phyloP scores from a whole-genome alignment of 805 yeast species.

The Lipomyces lipofer region DNA sequence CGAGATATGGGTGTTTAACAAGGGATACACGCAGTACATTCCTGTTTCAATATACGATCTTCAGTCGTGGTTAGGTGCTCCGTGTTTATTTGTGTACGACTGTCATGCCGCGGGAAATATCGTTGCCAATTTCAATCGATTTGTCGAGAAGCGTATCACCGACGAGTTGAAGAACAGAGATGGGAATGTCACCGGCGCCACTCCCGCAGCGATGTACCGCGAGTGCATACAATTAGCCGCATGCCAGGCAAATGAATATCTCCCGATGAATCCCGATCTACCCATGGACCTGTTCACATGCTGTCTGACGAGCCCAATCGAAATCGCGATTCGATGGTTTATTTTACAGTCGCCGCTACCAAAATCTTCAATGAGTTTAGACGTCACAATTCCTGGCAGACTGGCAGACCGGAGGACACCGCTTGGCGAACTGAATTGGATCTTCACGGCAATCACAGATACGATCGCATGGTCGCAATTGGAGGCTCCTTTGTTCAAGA shows the following conservation, averaged over 20 bases:
- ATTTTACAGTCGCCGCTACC: constrained; percentile 61
- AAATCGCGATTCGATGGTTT: constrained; percentile 88
- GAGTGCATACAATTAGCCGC: constrained; percentile 95
- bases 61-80: constrained; percentile 98
- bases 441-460: constrained; percentile 95
- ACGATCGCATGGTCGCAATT: constrained; percentile 96
- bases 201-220: constrained; percentile 62
- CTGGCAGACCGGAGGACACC: constrained; percentile 93
- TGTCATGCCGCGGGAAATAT: constrained; percentile 94
- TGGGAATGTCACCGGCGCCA: constrained; percentile 49
- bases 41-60: constrained; percentile 94
- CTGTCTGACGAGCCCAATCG: constrained; percentile 93
- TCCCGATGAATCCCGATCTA: constrained; percentile 90
- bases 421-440: constrained; percentile 94
- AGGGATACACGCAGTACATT: constrained; percentile 96
- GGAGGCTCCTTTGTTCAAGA: constrained; percentile 83
- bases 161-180: constrained; percentile 52
- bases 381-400: constrained; percentile 80
- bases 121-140: constrained; percentile 81
- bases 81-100: constrained; percentile 91
- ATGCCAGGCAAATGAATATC: constrained; percentile 76
- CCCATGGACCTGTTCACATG: constrained; percentile 97
- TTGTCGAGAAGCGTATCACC: constrained; percentile 84
- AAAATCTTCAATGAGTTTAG: constrained; percentile 40
- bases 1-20: constrained; percentile 96